These are phyloP conservation scores for Podaxis pistillaris DNA, from an alignment of 768 basidiomycete species.

Conservation along the genomic window DNA sequence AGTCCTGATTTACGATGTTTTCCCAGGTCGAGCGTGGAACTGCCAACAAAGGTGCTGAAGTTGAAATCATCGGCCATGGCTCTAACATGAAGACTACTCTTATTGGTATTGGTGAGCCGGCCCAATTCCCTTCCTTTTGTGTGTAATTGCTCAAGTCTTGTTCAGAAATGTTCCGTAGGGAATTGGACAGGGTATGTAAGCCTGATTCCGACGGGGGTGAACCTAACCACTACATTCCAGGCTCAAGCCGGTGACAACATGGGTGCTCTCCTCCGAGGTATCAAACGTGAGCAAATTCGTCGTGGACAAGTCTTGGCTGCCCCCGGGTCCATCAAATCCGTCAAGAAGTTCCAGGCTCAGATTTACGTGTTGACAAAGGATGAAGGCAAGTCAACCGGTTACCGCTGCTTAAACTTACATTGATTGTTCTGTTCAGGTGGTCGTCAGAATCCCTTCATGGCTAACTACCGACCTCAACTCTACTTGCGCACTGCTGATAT, in stretches of 20 bases:
- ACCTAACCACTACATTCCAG: constrained; percentile 30
- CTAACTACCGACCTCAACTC: constrained; percentile 92
- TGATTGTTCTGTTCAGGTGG: constrained; percentile 44
- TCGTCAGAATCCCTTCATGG: constrained; percentile 89
- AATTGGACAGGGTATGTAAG: constrained; percentile 82
- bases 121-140: background rate
- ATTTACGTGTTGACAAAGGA: constrained; percentile 61
- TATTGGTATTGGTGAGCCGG: constrained; percentile 80
- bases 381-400: background rate
- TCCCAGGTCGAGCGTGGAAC: constrained; percentile 86
- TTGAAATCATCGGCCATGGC: constrained; percentile 91
- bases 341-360: constrained; percentile 92
- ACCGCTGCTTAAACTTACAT: background rate
- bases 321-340: constrained; percentile 90
- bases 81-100: constrained; percentile 83
- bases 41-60: constrained; percentile 87
- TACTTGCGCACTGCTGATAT: constrained; percentile 96
- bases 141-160: background rate
- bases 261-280: constrained; percentile 93
- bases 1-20: background rate
- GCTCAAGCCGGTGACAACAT: constrained; percentile 99
- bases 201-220: background rate
- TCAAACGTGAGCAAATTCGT: constrained; percentile 94
- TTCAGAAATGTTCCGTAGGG: constrained; percentile 99
- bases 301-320: constrained; percentile 90